Evolutionary conservation across 768 basidiomycete species (phyloP).

Genomic region (Lentinula sp.): DNA sequence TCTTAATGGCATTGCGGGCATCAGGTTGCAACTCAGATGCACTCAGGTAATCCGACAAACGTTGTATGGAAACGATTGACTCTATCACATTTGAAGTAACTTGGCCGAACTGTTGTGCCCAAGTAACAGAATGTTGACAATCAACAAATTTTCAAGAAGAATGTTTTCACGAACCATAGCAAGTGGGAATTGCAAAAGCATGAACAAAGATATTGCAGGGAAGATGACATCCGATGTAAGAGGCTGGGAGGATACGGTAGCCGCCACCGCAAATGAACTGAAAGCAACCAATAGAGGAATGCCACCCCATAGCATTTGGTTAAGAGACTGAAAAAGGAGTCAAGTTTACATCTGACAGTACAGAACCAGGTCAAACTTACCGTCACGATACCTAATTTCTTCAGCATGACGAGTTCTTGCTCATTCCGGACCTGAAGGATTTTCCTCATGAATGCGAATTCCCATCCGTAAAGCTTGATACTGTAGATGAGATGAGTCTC

Average conservation of each 20-base stretch:
- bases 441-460: slow-evolving; percentile 78
- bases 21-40: slow-evolving; percentile 79
- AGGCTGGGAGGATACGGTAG: slow-evolving; percentile 52
- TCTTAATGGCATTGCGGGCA: slow-evolving; percentile 52
- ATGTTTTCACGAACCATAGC: slow-evolving; percentile 52
- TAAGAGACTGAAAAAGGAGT: slow-evolving; percentile 39
- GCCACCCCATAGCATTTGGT: slow-evolving; percentile 58
- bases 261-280: slow-evolving; percentile 74
- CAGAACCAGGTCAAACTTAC: slow-evolving; percentile 25
- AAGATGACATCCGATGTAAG: slow-evolving; percentile 91
- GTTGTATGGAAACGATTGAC: slow-evolving; percentile 76
- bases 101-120: slow-evolving; percentile 45
- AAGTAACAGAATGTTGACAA: background rate
- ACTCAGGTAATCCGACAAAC: slow-evolving; percentile 68
- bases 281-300: slow-evolving; percentile 75
- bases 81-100: slow-evolving; percentile 82
- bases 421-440: slow-evolving; percentile 79
- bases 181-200: slow-evolving; percentile 81
- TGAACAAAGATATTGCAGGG: slow-evolving; percentile 90
- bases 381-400: slow-evolving; percentile 72
- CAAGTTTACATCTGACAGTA: background rate
- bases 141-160: background rate
- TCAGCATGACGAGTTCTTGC: slow-evolving; percentile 74
- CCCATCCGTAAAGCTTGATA: slow-evolving; percentile 94
- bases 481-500: slow-evolving; percentile 26